Base-by-base conservation (phyloP, 2,329 filamentous ascomycete genomes). In the Alternaria alternata region DNA sequence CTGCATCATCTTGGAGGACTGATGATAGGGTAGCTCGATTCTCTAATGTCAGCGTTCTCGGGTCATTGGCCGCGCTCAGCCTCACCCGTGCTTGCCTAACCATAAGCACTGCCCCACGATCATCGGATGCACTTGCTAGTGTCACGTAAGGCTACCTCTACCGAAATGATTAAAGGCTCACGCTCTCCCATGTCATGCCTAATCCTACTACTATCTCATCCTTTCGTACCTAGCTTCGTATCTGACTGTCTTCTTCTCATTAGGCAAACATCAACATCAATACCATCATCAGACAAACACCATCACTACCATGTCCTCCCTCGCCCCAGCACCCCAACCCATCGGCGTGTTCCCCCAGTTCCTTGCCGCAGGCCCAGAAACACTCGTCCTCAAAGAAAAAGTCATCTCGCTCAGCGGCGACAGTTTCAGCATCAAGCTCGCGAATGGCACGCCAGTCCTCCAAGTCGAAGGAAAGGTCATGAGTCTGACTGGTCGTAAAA, bases 381-480 rank as follows among this genome's bases (percentile, higher is more conserved):
- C 84, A 2, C 77, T 91, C 7, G 72, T 86, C 2, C 79, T 91
- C 49, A 86, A 84, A 67, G 88, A 91, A 69, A 88, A 87, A 67
- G 80, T 89, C 18, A 73, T 88, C 59, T 89, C 88, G 3, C 77
- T 89, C 8, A 84, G 84, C 1, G 87, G 87, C 58, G 88, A 91
- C 78, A 86, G 83, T 74, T 91, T 90, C 77, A 85, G 86, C 64
- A 85, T 91, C 75, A 84, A 83, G 54, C 82, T 85, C 5, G 77
- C 82, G 44, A 83, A 82, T 59, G 87, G 87, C 22, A 78, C 81
- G 22, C 81, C 85, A 0, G 67, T 89, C 32, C 76, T 89, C 63
- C 82, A 83, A 63, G 84, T 89, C 43, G 78, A 87, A 63, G 87
- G 87, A 65, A 84, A 85, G 57, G 70, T 83, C 61, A 68, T 87